Evolutionary conservation across 2,329 filamentous ascomycete species (phyloP), one percentile per base, ranked within the genome.

Genomic region (Penicillium sp.): DNA sequence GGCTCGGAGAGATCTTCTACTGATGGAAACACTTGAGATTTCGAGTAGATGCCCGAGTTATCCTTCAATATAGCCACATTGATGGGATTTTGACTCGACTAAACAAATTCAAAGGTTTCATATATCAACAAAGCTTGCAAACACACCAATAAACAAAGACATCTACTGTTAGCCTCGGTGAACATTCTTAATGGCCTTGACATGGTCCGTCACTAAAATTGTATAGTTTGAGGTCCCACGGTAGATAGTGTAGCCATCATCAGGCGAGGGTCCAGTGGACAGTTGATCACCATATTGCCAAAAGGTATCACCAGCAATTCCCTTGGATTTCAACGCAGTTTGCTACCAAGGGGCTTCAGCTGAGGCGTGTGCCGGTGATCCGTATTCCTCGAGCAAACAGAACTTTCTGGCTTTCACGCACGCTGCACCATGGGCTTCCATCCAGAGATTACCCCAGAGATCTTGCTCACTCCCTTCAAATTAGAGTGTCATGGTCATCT

Each of bases 371-470:
- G 58, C 52, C 0, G 58, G 58, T 3, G 63, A 61, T n/a, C 67
- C 67, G 26, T 70, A 72, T 45, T 73, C 71, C 47, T 73, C 71
- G 8, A 73, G 60, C 9, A 73, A 51, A 45, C 69, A 69, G 0
- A 68, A 64, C 52, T 73, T 73, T 37, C 67, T 68, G 3, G 61
- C 60, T 1, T 61, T 63, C 37, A 53, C 56, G 46, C 69, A 71
- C 6, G 67, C 64, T 2, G 56, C 63, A n/a, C 64, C 74, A 52
- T 80, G 76, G 6, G 72, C 63, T 9, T 60, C 57, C 45, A 77
- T 71, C 75, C 76, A 79, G 8, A 63, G 61, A 40, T 69, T 71
- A 6, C 74, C 77, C 66, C 70, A 76, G 18, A 13, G 11, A 33
- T 43, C 40, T 13, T 43, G 40, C 18, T 45, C 35, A 27, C 12